Percentiles rank a stretch among this genome's conserved stretches.
Evolutionary conservation across 2,329 filamentous ascomycete species (phyloP).

Genomic region (Monosporascus sp.): DNA sequence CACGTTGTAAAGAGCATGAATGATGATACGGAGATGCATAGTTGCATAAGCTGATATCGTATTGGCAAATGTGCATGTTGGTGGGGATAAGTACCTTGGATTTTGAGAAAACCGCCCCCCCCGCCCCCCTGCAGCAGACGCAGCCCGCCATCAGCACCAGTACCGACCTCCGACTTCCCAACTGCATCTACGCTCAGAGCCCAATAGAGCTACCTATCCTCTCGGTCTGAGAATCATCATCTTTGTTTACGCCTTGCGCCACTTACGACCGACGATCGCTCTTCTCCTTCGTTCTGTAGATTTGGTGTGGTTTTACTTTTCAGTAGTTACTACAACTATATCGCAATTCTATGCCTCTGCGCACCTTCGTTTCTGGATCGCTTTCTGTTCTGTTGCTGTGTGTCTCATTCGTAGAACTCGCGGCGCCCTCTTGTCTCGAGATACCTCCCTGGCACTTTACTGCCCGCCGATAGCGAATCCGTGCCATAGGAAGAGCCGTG

Average conservation of each 20-base stretch:
- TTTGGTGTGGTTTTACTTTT: neutral
- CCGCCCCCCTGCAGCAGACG: too few relatives aligned
- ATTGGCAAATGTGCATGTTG: too few relatives aligned
- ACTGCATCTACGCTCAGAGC: neutral
- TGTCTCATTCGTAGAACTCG: too few relatives aligned
- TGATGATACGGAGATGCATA: too few relatives aligned
- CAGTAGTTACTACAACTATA: neutral
- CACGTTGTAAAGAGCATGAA: too few relatives aligned
- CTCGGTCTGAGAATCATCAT: neutral
- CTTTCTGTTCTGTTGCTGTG: neutral
- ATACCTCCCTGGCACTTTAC: neutral
- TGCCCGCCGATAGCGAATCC: neutral
- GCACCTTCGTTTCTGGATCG: neutral
- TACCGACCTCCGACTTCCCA: neutral
- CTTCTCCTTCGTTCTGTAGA: neutral
- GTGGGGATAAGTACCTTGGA: too few relatives aligned
- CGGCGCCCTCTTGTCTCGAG: too few relatives aligned
- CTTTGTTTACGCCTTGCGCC: neutral
- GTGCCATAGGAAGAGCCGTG: neutral
- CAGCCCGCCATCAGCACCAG: neutral
- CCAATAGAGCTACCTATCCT: neutral
- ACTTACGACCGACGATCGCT: neutral
- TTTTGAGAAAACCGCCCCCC: too few relatives aligned
- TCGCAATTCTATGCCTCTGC: neutral
- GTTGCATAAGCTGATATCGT: too few relatives aligned